Conservation (phyloP, 495 filamentous ascomycete genomes). For the Penicillium macrosclerotiorum region DNA sequence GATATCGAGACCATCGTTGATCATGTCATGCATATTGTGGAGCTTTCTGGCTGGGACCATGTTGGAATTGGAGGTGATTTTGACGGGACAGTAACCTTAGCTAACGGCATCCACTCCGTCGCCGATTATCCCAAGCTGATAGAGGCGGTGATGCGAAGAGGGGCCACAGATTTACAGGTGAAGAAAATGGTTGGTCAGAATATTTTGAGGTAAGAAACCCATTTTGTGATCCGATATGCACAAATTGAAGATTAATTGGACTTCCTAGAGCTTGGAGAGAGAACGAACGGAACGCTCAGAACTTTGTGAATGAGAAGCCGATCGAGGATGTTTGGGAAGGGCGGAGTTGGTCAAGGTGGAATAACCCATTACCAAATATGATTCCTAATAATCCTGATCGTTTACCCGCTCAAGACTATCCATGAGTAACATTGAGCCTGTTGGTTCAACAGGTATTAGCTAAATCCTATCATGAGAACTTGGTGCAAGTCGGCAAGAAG, state of each 20-base stretch:
- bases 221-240: too few relatives aligned
- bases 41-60: slow-evolving; percentile 68
- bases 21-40: slow-evolving; percentile 68
- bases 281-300: slow-evolving; percentile 37
- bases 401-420: not conserved
- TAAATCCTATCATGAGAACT: too few relatives aligned
- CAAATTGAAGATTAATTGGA: too few relatives aligned
- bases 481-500: too few relatives aligned
- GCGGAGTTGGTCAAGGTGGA: not conserved
- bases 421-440: too few relatives aligned
- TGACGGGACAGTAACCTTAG: slow-evolving; percentile 51
- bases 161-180: slow-evolving; percentile 57
- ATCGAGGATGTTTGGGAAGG: not conserved
- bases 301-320: slow-evolving; percentile 1
- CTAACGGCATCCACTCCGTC: slow-evolving; percentile 59
- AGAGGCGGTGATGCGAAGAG: slow-evolving; percentile 59
- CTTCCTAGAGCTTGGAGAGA: slow-evolving; percentile 61
- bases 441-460: too few relatives aligned
- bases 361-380: not conserved
- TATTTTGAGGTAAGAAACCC: slow-evolving; percentile 44
- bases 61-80: slow-evolving; percentile 76
- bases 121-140: slow-evolving; percentile 71
- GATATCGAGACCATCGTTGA: slow-evolving; percentile 64
- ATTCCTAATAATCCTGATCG: not conserved
- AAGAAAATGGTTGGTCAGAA: slow-evolving; percentile 61